Evolutionary conservation across 139 green algal species (phyloP).

Genomic region (Haematococcus lacustris): DNA sequence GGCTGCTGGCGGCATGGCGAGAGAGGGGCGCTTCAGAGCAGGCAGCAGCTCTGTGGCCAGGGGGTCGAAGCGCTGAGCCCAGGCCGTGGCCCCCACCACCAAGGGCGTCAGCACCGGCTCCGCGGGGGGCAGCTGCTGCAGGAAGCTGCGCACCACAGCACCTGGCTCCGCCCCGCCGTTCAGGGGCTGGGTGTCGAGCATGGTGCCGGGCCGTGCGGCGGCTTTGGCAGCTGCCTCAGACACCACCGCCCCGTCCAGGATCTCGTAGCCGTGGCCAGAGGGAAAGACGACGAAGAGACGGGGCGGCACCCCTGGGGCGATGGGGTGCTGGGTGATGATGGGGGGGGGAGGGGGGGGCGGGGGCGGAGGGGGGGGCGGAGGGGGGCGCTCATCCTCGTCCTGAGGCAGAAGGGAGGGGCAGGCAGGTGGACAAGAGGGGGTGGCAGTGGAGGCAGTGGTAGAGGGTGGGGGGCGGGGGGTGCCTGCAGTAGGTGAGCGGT

Average conservation of each 20-base stretch:
- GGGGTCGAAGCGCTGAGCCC: slow-evolving; percentile 19
- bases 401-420: no score
- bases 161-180: slow-evolving; percentile 17
- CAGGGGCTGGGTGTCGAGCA: slow-evolving; percentile 6
- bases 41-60: slow-evolving; percentile 30
- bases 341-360: slow-evolving; percentile 15
- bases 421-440: no score
- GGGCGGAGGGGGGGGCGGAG: slow-evolving; percentile 10
- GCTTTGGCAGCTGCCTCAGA: background rate
- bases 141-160: slow-evolving; percentile 22
- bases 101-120: slow-evolving; percentile 12
- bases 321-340: slow-evolving; percentile 10
- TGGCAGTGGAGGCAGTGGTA: no score
- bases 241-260: slow-evolving; percentile 25
- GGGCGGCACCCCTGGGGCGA: slow-evolving; percentile 22
- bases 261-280: slow-evolving; percentile 35
- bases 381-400: slow-evolving; percentile 2
- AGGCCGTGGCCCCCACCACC: slow-evolving; percentile 10
- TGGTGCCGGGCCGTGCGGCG: background rate
- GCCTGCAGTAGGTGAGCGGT: no score
- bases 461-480: no score
- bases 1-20: no score
- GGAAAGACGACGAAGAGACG: slow-evolving; percentile 47
- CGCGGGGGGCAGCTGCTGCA: slow-evolving; percentile 16
- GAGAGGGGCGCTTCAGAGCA: slow-evolving; percentile 9